Evolutionary conservation across 2,329 filamentous ascomycete genomes (phyloP).

Genomic region (Ceratocystiopsis brevicomis): DNA sequence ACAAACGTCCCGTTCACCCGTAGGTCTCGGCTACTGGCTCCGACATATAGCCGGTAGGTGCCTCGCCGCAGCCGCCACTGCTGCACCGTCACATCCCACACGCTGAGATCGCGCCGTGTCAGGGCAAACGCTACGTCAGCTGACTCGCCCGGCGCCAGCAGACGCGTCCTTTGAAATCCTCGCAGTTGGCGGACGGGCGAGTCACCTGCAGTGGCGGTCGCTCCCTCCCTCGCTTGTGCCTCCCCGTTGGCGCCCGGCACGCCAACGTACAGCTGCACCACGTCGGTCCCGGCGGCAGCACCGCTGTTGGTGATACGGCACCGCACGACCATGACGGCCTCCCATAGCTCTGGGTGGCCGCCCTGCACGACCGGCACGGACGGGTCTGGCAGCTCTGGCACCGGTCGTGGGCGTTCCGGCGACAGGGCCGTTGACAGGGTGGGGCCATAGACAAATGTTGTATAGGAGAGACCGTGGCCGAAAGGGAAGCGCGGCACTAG

Average conservation of each 20-base stretch:
- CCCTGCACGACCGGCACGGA: conserved; percentile 5
- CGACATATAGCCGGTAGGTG: conserved; percentile 22
- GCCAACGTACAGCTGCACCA: conserved; percentile 12
- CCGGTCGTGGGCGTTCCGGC: conserved; percentile 37
- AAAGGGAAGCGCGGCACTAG: conserved; percentile 57
- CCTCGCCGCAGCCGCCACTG: conserved; percentile 35
- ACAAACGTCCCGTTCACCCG: conserved; percentile 15
- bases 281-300: conserved; percentile 9
- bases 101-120: conserved; percentile 44
- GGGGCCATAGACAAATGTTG: conserved; percentile 42
- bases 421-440: not conserved
- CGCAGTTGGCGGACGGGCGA: conserved; percentile 29
- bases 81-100: conserved; percentile 43
- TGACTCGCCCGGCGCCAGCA: conserved; percentile 23
- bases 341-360: conserved; percentile 18
- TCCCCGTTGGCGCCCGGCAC: conserved; percentile 6
- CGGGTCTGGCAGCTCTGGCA: conserved; percentile 1
- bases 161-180: conserved; percentile 41
- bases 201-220: not conserved
- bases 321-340: conserved; percentile 20
- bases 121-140: conserved; percentile 30
- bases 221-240: not conserved
- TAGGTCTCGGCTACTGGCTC: conserved; percentile 23
- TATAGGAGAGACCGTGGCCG: conserved; percentile 59
- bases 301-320: conserved; percentile 24